phyloP scores from a whole-genome alignment of 2,329 filamentous ascomycete genomes.

The Pezizomycotina sp. region DNA sequence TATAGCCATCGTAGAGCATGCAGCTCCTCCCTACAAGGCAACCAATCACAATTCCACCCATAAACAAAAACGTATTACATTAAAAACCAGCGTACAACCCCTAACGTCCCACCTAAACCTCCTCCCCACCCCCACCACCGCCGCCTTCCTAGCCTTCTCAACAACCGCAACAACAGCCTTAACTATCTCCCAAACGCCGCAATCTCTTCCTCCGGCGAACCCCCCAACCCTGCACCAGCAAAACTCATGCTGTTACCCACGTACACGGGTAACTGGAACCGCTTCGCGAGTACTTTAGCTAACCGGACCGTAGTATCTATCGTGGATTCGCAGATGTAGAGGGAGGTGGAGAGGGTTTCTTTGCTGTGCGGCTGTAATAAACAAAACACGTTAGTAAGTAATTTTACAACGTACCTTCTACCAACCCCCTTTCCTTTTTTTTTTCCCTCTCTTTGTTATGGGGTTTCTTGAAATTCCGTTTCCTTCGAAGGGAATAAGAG shows the following conservation, averaged over 20 bases:
- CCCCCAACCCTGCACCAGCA: conserved; percentile 53
- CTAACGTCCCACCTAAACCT: not conserved
- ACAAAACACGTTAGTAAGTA: conserved; percentile 27
- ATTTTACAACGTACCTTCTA: not conserved
- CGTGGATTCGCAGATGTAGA: conserved; percentile 59
- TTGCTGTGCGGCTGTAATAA: conserved; percentile 32
- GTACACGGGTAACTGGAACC: conserved; percentile 60
- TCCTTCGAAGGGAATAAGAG: not conserved
- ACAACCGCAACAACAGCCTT: conserved; percentile 48
- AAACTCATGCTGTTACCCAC: conserved; percentile 78
- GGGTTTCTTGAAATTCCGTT: not conserved
- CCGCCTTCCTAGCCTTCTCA: conserved; percentile 27
- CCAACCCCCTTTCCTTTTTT: no score
- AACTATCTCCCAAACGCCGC: conserved; percentile 62
- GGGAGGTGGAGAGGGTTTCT: conserved; percentile 57
- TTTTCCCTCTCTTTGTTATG: no score
- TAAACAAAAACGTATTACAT: no score
- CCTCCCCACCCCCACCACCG: conserved; percentile 8
- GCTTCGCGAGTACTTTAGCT: conserved; percentile 65
- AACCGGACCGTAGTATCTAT: conserved; percentile 76
- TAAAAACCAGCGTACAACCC: no score
- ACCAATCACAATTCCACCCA: no score
- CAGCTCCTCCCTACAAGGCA: no score
- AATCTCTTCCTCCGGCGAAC: conserved; percentile 85
- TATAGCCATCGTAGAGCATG: no score